phyloP scores from a whole-genome alignment of 2,329 filamentous ascomycete genomes.

The Camillea tinctor region DNA sequence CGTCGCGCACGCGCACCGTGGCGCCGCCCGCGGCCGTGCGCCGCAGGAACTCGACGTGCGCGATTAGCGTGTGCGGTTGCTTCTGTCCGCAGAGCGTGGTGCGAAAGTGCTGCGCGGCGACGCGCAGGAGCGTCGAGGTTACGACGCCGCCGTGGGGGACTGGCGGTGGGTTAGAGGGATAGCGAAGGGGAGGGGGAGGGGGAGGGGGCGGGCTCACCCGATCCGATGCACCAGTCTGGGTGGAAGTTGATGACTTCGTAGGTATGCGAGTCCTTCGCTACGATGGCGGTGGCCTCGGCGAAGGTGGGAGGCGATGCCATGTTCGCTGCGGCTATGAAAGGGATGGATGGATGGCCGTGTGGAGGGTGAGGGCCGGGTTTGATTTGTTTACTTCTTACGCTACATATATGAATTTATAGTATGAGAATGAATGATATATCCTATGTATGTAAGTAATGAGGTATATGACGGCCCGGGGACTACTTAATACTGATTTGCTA shows the following conservation, averaged over 20 bases:
- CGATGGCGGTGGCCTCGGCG: slow-evolving; percentile 24
- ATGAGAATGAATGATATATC: too few species aligned
- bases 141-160: slow-evolving; percentile 73
- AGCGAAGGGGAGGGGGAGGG: neutral
- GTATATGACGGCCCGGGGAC: too few species aligned
- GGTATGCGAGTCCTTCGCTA: slow-evolving; percentile 22
- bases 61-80: slow-evolving; percentile 31
- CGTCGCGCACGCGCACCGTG: slow-evolving; percentile 26
- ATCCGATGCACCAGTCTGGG: slow-evolving; percentile 30
- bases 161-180: slow-evolving; percentile 27
- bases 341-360: too few species aligned
- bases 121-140: slow-evolving; percentile 59
- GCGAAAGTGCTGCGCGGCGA: slow-evolving; percentile 36
- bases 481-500: too few species aligned
- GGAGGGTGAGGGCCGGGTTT: too few species aligned
- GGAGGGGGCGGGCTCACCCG: slow-evolving; percentile 18
- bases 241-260: slow-evolving; percentile 22
- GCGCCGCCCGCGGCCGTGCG: slow-evolving; percentile 31
- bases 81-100: slow-evolving; percentile 30
- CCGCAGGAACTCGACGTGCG: slow-evolving; percentile 33
- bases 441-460: too few species aligned
- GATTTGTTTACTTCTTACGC: too few species aligned
- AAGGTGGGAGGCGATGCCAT: slow-evolving; percentile 27
- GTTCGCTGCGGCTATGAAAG: neutral
- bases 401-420: too few species aligned